A percentile compares a stretch with the other conserved stretches of the same genome.
These are phyloP conservation scores for Solanum hybrid DNA, from an alignment of 305 asterid genomes.

Conservation along the genomic window DNA sequence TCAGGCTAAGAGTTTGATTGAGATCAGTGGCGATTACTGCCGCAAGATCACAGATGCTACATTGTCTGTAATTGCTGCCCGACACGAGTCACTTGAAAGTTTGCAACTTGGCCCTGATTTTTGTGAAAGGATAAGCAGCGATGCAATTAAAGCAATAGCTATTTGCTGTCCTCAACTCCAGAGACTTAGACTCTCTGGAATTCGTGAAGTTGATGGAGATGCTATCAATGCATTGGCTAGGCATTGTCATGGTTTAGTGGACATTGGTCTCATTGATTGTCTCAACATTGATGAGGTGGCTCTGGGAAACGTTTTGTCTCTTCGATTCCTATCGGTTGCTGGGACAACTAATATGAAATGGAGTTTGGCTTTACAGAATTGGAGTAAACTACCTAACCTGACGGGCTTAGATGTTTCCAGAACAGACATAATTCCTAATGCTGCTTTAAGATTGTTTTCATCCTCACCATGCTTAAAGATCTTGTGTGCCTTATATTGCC, in stretches of 20 bases:
- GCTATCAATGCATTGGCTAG: slow-evolving; percentile 73
- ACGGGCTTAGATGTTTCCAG: slow-evolving; percentile 83
- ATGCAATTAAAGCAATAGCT: slow-evolving; percentile 69
- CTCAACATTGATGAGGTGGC: slow-evolving; percentile 60
- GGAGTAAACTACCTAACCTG: slow-evolving; percentile 67
- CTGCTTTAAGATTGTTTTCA: slow-evolving; percentile 49
- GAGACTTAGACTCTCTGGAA: slow-evolving; percentile 70
- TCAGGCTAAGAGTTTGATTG: slow-evolving; percentile 52
- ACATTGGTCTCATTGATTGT: slow-evolving; percentile 77
- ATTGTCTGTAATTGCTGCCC: slow-evolving; percentile 68
- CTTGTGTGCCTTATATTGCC: slow-evolving; percentile 70
- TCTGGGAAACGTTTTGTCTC: slow-evolving; percentile 47
- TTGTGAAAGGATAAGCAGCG: slow-evolving; percentile 75
- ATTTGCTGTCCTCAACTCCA: slow-evolving; percentile 56
- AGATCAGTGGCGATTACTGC: slow-evolving; percentile 74
- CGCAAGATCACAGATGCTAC: slow-evolving; percentile 71
- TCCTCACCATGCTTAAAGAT: slow-evolving; percentile 55
- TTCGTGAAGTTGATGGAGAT: slow-evolving; percentile 61
- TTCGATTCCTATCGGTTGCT: slow-evolving; percentile 77
- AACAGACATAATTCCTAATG: slow-evolving; percentile 50
- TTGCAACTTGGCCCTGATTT: slow-evolving; percentile 87
- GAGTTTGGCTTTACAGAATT: slow-evolving; percentile 45
- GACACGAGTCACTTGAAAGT: slow-evolving; percentile 73
- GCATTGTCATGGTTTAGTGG: slow-evolving; percentile 49
- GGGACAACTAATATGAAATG: slow-evolving; percentile 64